These are phyloP conservation scores for Mycena belliarum DNA, from an alignment of 768 basidiomycete genomes.

Conservation along the genomic window DNA sequence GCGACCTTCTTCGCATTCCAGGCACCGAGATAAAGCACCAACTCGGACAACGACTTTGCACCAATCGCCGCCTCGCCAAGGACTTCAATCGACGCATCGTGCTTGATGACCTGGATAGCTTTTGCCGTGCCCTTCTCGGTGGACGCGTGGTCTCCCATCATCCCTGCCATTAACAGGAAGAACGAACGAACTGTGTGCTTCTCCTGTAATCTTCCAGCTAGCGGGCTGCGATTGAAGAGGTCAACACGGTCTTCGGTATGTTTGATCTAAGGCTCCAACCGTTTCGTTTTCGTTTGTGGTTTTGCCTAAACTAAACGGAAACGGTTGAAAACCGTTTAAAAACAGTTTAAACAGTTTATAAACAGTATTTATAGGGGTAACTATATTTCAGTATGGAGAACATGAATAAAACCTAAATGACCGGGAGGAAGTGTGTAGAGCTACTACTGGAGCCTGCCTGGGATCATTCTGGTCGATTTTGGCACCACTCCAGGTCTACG, in stretches of 20 bases:
- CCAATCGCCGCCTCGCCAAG: too few species aligned
- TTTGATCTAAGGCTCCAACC: background rate
- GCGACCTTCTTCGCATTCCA: slow-evolving; percentile 25
- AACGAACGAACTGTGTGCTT: background rate
- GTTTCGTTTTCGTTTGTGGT: background rate
- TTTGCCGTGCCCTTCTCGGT: slow-evolving; percentile 23
- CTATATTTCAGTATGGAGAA: too few species aligned
- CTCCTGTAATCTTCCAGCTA: background rate
- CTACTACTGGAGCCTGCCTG: too few species aligned
- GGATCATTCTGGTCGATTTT: too few species aligned
- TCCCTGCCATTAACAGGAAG: slow-evolving; percentile 19
- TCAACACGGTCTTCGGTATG: background rate
- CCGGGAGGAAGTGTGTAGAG: too few species aligned
- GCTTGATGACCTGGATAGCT: slow-evolving; percentile 21
- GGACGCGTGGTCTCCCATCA: slow-evolving; percentile 29
- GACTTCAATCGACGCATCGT: slow-evolving; percentile 3
- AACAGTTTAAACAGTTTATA: too few species aligned
- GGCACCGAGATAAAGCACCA: slow-evolving; percentile 20
- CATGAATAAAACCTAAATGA: too few species aligned
- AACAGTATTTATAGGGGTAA: too few species aligned
- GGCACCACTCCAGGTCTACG: too few species aligned
- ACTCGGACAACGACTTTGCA: slow-evolving; percentile 14
- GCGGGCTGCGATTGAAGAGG: slow-evolving; percentile 2
- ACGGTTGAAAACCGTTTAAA: too few species aligned
- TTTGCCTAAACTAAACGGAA: slow-evolving; percentile 4